Base-by-base conservation (phyloP, 257 asterid species). In the Nicotiana paniculata region DNA sequence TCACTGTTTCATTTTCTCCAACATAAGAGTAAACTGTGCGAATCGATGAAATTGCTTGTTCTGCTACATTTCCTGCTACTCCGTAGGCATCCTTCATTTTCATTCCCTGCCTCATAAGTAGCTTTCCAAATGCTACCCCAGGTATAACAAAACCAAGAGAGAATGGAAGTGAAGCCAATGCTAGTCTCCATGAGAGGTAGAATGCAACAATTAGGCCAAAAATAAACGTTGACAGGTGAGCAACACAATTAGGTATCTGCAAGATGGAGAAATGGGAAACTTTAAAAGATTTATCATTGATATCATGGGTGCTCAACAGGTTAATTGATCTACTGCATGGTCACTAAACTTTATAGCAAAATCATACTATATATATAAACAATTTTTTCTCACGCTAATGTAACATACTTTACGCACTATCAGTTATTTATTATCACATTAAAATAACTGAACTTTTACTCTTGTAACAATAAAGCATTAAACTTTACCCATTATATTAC, bases 11-110 rank as follows among this genome's bases (percentile, higher is more conserved):
- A 8, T 72, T 18, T 79, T 93, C 97, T 5, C 90, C 98, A 13
- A 93, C 96, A 7, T 90, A 92, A 1, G 98, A 93, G 82, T 93
- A 92, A n/a, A 92, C 96, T 9, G 92, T 92, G 26, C 95, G 83
- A 35, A 93, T 84, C 0, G 97, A 92, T 57, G 98, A 93, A 54
- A 93, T 82, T 51, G 92, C 89, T 64, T 93, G 97, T 54, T 93
- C 98, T 10, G 88, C 94, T 59, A 93, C 75, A 13, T 89, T 87
- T 35, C 97, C 97, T 1, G 97, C 96, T 53, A 89, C 85, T 43
- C 86, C 90, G 43, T 92, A 91, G 0, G 92, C 89, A 61, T 88
- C 91, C 39, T 87, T 93, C 82, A 86, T 88, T 80, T 89, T 87
- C 33, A 85, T 35, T 70, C 93, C 93, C 7, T 88, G 66, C 10